Conservation (phyloP, 148 eudicot species). For the Vaccinium corymbosum region DNA sequence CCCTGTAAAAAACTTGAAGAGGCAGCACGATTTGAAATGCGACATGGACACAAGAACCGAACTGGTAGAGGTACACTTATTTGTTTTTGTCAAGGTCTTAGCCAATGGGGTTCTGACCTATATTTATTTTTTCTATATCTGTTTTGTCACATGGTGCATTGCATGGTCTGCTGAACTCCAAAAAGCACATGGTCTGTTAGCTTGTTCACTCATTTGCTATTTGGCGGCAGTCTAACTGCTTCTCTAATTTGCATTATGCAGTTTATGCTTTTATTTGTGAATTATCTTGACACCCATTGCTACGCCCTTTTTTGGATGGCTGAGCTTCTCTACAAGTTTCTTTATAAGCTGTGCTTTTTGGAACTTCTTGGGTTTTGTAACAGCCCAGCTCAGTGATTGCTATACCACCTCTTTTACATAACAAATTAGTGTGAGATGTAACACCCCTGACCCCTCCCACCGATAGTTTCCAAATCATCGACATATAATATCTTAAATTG, state of each 20-base stretch:
- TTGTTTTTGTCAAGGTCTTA: neutral
- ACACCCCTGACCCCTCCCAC: neutral
- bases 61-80: slow-evolving; percentile 58
- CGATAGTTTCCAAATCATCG: neutral
- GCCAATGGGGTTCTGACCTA: neutral
- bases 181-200: neutral
- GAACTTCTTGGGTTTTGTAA: neutral
- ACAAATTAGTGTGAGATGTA: neutral
- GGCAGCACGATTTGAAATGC: slow-evolving; percentile 80
- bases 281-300: neutral
- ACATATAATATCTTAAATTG: neutral
- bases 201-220: neutral
- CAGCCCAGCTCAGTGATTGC: neutral
- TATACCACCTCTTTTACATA: neutral
- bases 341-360: neutral
- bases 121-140: neutral
- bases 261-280: neutral
- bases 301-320: neutral
- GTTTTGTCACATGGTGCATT: neutral
- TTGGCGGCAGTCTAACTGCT: neutral
- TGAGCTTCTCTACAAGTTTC: neutral
- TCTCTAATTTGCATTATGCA: neutral
- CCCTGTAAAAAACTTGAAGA: slow-evolving; percentile 94
- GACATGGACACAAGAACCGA: slow-evolving; percentile 73
- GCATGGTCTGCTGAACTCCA: neutral